Evolutionary conservation across 2,329 filamentous ascomycete species (phyloP).

Genomic region (Venturia asperata): DNA sequence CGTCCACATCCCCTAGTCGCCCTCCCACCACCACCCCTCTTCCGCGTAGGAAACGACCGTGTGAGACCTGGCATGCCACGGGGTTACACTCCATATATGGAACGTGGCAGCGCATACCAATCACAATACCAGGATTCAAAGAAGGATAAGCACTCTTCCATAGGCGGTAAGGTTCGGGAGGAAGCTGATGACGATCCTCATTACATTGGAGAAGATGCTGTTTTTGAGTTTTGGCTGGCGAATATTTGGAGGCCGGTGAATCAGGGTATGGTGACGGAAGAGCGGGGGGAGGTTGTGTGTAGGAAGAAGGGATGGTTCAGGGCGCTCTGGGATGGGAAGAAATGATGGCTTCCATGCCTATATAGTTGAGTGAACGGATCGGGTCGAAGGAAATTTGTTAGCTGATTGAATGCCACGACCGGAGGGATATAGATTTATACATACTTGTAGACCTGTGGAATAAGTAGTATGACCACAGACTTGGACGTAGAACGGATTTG

Average conservation of each 20-base stretch:
- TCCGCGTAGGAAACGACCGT: background rate
- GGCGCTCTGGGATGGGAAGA: background rate
- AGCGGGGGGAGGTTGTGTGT: background rate
- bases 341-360: background rate
- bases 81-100: background rate
- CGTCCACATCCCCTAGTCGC: background rate
- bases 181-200: background rate
- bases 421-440: background rate
- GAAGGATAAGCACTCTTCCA: background rate
- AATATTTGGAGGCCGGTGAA: background rate
- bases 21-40: background rate
- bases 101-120: background rate
- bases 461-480: background rate
- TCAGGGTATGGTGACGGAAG: background rate
- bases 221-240: constrained; percentile 3
- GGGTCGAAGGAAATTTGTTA: no score
- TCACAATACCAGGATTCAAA: background rate
- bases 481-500: background rate
- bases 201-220: background rate
- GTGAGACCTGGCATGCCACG: background rate
- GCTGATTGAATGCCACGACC: no score
- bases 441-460: background rate
- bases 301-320: background rate
- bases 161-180: background rate
- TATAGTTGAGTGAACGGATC: background rate